A percentile compares a stretch with the other conserved stretches of the same genome.
Conservation (phyloP, 441 rosid genomes). For the Adansonia rubrostipa region DNA sequence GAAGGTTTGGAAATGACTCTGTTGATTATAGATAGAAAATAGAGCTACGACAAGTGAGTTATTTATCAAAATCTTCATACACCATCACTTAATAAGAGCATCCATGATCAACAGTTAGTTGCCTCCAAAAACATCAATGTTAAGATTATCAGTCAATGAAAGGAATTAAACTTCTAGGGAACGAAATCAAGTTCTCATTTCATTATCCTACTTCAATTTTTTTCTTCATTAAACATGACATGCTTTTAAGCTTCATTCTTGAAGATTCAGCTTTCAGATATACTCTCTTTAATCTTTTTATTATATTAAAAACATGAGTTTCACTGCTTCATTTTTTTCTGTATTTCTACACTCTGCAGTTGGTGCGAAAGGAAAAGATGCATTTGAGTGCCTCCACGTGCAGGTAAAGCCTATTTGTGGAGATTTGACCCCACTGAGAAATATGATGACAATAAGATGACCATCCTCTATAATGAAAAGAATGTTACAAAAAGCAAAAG, state of each 20-base stretch:
- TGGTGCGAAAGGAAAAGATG: background rate
- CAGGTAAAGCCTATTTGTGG: background rate
- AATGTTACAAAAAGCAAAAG: background rate
- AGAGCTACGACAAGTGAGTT: too few species aligned
- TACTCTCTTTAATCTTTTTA: background rate
- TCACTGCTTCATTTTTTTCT: background rate
- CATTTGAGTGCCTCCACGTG: background rate
- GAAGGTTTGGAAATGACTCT: too few species aligned
- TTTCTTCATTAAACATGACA: too few species aligned
- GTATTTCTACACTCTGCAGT: background rate
- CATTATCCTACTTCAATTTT: background rate
- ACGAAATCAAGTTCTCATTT: conserved; percentile 2
- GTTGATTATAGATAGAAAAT: too few species aligned
- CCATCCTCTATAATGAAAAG: background rate
- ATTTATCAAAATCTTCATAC: too few species aligned
- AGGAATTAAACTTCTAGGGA: background rate
- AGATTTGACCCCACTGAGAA: background rate
- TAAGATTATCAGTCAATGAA: background rate
- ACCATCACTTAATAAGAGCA: too few species aligned
- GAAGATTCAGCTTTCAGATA: background rate
- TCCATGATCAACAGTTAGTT: background rate
- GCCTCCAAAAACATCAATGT: background rate
- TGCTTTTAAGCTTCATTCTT: too few species aligned
- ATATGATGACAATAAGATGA: background rate
- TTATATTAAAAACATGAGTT: background rate